Evolutionary conservation across 2,329 filamentous ascomycete species (phyloP), one percentile per base, ranked within the genome.

Genomic region (Colletotrichum sp.): DNA sequence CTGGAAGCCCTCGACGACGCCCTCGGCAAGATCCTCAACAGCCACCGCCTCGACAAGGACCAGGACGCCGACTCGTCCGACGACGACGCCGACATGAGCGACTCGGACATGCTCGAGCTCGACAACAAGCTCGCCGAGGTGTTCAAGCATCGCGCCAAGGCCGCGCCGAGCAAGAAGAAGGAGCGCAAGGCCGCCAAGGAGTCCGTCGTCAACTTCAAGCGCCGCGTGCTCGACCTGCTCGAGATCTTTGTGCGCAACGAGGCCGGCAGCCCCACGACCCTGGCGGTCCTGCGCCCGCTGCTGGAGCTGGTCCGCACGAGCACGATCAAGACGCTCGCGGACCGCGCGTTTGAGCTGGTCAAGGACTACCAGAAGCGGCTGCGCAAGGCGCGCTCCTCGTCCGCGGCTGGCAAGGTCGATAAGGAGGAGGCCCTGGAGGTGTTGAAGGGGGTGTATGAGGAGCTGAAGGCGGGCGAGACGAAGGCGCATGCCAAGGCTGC

Each of bases 161-260:
- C 78, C 21, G 86, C 86, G 18, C 85, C 87, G 3, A 92, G 89
- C 81, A 93, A 93, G 80, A 97, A 96, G 85, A 94, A 96, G 83
- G 93, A 97, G 80, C 93, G 94, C 79, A 95, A 95, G 80, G 93
- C 96, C 74, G 96, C 96, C 69, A 97, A 95, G 81, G 94, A 96
- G 77, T 95, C 92, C 24, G 94, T 98, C 80, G 87, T 98, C 79
- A 96, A 96, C 84, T 98, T 99, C 89, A 99, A 99, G 87, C 94
- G 95, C 83, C 94, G 96, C 55, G 93, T 98, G 8, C 90, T 98
- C 6, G 97, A 98, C 80, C 89, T 98, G 2, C 88, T 98, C 13
- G 91, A 93, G 74, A 93, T 97, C 76, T 98, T 95, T 82, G 88
- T 97, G 76, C 95, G 94, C 82, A 93, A 93, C 78, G 93, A 97